Base-by-base conservation (phyloP, 495 filamentous ascomycete species). In the Lepidopterella palustris region DNA sequence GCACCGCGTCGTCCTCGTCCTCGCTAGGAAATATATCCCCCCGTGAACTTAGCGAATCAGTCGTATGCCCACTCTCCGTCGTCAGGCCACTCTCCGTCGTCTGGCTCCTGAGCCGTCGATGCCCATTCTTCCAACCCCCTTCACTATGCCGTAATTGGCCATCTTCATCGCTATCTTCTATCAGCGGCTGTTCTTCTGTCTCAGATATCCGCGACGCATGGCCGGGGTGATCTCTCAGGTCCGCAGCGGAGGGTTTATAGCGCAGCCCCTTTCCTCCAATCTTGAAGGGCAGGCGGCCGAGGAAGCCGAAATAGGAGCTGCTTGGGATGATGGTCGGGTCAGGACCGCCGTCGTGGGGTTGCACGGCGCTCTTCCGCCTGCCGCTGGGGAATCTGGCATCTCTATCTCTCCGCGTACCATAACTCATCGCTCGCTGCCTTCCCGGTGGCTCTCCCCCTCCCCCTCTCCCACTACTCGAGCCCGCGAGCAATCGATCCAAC, bases 11-110 rank as follows among this genome's bases (percentile, higher is more conserved):
- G 48, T 83, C 87, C 45, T 97, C 93, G 51, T 85, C 87, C 60
- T 96, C 92, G 64, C 92, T 97, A 1, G 89, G 90, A 62, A 96
- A 92, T 21, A 99, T 76, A 72, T 99, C 93, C 0, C 90, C 91
- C 52, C 95, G 80, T n/a, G 92, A 96, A 66, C 93, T 87, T 45
- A 90, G 82, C 3, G 91, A 96, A 60, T 91, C 93, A n/a, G 81
- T 83, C 0, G 91, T 96, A 28, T 85, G 84, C 4, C 84, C 85
- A 9, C 88, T 95, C 26, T 84, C 83, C n/a, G n/a, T n/a, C n/a
- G n/a, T n/a, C n/a, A n/a, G n/a, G 4, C 85, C 86, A 6, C 89
- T 95, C n/a, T 81, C 84, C 13, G 82, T 81, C 2, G 93, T 97
- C 5, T 78, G 85, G 70, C 92, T 96, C 51, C 95, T 80, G 63